Evolutionary conservation across 495 filamentous ascomycete species (phyloP).

Genomic region (Penicillium macrosclerotiorum): DNA sequence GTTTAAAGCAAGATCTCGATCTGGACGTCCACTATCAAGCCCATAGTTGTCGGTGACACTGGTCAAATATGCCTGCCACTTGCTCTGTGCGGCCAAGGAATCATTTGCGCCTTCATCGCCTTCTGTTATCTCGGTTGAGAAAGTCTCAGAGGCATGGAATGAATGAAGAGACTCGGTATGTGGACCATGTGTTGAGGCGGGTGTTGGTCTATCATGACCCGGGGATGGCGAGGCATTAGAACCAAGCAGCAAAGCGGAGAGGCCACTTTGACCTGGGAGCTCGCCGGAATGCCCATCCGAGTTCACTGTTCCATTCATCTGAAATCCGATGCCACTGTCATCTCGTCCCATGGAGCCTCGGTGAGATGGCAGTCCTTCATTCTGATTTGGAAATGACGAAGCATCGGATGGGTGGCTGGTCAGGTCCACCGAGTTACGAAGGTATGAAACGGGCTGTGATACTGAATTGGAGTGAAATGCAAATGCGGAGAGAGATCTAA

Average conservation of each 20-base stretch:
- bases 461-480: slow-evolving; percentile 29
- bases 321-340: slow-evolving; percentile 8
- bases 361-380: slow-evolving; percentile 5
- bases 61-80: slow-evolving; percentile 42
- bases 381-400: slow-evolving; percentile 1
- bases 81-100: slow-evolving; percentile 26
- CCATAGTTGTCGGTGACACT: slow-evolving; percentile 56
- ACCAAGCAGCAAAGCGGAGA: slow-evolving; percentile 6
- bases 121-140: slow-evolving; percentile 1
- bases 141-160: slow-evolving; percentile 1
- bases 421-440: slow-evolving; percentile 30
- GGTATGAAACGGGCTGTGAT: slow-evolving; percentile 37
- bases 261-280: background rate
- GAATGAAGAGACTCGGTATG: slow-evolving; percentile 1
- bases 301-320: background rate
- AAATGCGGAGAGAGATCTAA: slow-evolving; percentile 32
- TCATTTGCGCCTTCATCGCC: slow-evolving; percentile 10
- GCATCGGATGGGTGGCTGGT: slow-evolving; percentile 8
- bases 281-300: background rate
- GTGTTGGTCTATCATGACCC: background rate
- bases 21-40: slow-evolving; percentile 64
- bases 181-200: slow-evolving; percentile 6
- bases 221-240: slow-evolving; percentile 5
- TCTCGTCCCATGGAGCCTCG: background rate
- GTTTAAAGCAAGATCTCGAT: slow-evolving; percentile 66